Evolutionary conservation across 73 alveolate species (phyloP).

Genomic region (Strombidium stylifer): DNA sequence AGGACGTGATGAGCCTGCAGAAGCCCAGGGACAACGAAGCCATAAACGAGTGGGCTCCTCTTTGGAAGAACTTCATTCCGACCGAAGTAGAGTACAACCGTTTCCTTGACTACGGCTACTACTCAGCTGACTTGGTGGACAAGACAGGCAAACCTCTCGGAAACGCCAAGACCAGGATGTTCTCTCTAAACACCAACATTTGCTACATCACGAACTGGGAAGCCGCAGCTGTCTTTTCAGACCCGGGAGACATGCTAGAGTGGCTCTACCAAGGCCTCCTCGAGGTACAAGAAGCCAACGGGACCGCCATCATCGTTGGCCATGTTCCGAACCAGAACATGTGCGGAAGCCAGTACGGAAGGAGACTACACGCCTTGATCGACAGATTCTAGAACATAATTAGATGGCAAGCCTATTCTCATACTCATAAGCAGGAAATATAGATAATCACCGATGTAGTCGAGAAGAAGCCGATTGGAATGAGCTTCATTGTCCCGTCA

Average conservation of each 20-base stretch:
- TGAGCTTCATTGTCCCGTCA: constrained; percentile 14
- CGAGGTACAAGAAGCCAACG: constrained; percentile 20
- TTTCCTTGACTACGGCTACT: neutral
- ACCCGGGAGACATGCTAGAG: constrained; percentile 38
- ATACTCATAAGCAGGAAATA: constrained; percentile 37
- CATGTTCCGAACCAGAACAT: constrained; percentile 38
- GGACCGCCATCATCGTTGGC: constrained; percentile 41
- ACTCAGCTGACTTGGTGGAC: neutral
- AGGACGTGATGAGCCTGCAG: constrained; percentile 17
- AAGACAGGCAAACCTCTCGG: constrained; percentile 6
- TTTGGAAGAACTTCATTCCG: constrained; percentile 45
- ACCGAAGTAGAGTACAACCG: constrained; percentile 8
- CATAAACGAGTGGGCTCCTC: constrained; percentile 13
- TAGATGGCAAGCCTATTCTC: constrained; percentile 33
- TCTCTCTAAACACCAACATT: constrained; percentile 47
- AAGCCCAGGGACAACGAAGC: constrained; percentile 5
- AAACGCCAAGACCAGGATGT: constrained; percentile 21
- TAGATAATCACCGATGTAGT: neutral
- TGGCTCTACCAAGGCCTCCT: constrained; percentile 43
- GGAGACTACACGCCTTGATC: constrained; percentile 32
- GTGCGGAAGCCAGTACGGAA: constrained; percentile 32
- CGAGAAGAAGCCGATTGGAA: constrained; percentile 13
- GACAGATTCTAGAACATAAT: constrained; percentile 52
- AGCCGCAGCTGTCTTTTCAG: constrained; percentile 6
- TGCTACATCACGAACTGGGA: constrained; percentile 46